Evolutionary conservation across 495 filamentous ascomycete genomes (phyloP), one percentile per base, ranked within the genome.

Genomic region (Lophiostoma macrostomum): DNA sequence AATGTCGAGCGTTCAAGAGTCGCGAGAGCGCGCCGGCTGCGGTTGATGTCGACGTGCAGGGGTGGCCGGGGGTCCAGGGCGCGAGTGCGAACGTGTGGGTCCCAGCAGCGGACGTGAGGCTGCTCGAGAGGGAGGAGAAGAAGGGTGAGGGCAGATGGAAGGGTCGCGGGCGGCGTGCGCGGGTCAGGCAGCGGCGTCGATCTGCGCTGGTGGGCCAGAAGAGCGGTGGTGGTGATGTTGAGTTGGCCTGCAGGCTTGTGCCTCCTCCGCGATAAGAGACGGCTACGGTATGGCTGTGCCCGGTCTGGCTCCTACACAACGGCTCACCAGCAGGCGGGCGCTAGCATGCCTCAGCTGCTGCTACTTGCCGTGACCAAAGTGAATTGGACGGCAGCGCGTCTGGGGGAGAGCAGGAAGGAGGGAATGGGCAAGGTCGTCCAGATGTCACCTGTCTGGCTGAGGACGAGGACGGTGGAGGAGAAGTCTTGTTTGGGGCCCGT

Each of bases 291-390:
- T n/a, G n/a, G n/a, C n/a, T n/a, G n/a, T n/a, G n/a, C n/a, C n/a
- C n/a, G n/a, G n/a, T n/a, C n/a, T n/a, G n/a, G n/a, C n/a, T n/a
- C n/a, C n/a, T n/a, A n/a, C n/a, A n/a, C n/a, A 14, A 43, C 24
- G 42, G 32, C 52, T 56, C 49, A 41, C 23, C 31, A 40, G 35
- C 18, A 6, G 36, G 5, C 24, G 44, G 12, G 22, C 30, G 28
- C 24, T 13, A 39, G 40, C 56, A 53, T 53, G 29, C 46, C 49
- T 30, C 37, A 25, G 16, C 18, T 20, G 12, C 35, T 24, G 23
- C 18, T 47, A 23, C 44, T 32, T 56, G 58, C 58, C 58, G 58
- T 61, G 46, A 29, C 58, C 58, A 61, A 61, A 61, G 58, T 42
- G 42, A 61, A 61, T 61, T 61, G 58, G 58, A 56, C 58, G 58